Conservation (phyloP, 2,329 filamentous ascomycete genomes). For the Thielaviopsis cerberus region DNA sequence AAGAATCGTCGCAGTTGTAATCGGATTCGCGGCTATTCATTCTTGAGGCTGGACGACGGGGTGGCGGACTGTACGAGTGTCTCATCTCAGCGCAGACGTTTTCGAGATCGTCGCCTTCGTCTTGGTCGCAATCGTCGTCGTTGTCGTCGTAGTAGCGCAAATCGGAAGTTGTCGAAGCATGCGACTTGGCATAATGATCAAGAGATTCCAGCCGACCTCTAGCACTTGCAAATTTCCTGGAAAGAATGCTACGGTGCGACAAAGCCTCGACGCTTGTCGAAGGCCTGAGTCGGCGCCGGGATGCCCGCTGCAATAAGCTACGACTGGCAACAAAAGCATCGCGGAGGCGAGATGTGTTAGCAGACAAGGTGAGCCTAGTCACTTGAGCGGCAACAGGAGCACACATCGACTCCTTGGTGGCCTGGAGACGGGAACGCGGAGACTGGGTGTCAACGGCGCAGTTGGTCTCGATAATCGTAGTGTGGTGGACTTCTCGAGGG, state of each 20-base stretch:
- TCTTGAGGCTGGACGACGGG: not conserved
- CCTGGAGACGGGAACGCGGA: not conserved
- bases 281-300: not conserved
- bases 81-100: not conserved
- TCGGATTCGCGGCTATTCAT: not conserved
- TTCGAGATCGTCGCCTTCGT: not conserved
- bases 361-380: not conserved
- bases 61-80: not conserved
- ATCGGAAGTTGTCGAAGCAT: not conserved
- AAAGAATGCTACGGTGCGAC: not conserved
- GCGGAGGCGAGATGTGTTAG: not conserved
- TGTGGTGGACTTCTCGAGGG: not conserved
- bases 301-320: not conserved
- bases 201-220: not conserved
- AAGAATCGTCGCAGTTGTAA: not conserved
- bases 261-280: conserved; percentile 10
- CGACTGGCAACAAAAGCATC: conserved; percentile 6
- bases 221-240: not conserved
- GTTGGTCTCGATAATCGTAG: not conserved
- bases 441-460: not conserved
- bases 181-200: not conserved
- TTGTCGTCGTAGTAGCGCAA: not conserved
- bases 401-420: not conserved
- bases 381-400: not conserved
- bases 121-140: not conserved